A percentile compares a stretch with the other conserved stretches of the same genome.
phyloP scores from a whole-genome alignment of 495 filamentous ascomycete species.

The Patellaria atrata region DNA sequence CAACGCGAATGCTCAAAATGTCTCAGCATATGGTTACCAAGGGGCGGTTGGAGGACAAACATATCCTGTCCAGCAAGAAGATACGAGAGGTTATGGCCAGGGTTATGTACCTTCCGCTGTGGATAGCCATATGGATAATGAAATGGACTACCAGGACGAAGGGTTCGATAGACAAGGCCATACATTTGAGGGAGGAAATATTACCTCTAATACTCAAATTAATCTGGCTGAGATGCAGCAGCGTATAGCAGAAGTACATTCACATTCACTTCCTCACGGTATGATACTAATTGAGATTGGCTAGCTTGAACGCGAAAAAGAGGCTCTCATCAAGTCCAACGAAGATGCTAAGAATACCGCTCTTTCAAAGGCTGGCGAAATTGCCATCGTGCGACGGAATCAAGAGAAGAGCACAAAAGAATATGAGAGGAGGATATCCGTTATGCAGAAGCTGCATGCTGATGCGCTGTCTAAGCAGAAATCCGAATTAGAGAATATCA shows the following conservation, averaged over 20 bases:
- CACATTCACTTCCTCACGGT: background rate
- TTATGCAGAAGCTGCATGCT: conserved; percentile 38
- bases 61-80: no score
- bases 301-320: conserved; percentile 41
- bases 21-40: no score
- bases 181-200: no score
- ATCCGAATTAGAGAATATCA: conserved; percentile 40
- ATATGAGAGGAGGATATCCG: conserved; percentile 38
- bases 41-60: no score
- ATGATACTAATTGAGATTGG: background rate
- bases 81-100: no score
- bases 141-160: no score
- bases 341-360: conserved; percentile 35
- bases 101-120: no score
- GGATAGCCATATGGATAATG: no score
- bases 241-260: conserved; percentile 25
- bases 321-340: conserved; percentile 33
- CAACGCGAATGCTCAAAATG: background rate
- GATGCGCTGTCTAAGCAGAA: conserved; percentile 42
- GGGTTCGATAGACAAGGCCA: no score
- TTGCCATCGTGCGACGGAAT: conserved; percentile 52
- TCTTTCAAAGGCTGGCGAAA: conserved; percentile 48
- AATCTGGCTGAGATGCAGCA: conserved; percentile 13
- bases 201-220: no score
- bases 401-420: conserved; percentile 39